These are phyloP conservation scores for Syzygium malaccense DNA, from an alignment of 441 rosid species.

Conservation along the genomic window DNA sequence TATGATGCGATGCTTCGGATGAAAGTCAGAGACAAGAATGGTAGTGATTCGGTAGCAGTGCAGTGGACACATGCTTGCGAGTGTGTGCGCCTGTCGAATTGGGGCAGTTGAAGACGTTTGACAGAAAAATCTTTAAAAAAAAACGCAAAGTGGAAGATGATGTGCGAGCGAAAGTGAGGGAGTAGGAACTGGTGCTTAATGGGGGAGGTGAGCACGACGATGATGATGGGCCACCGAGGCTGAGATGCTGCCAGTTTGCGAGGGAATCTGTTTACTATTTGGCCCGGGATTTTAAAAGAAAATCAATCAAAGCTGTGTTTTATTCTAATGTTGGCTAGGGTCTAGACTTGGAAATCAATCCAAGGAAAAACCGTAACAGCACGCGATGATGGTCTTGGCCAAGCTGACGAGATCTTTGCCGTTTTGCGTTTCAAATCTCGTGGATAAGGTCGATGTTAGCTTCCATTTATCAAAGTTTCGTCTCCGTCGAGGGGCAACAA, in stretches of 20 bases:
- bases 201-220: not conserved
- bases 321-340: not conserved
- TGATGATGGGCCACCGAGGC: not conserved
- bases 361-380: not conserved
- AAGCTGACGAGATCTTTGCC: not conserved
- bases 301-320: not conserved
- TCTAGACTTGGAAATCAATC: not conserved
- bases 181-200: not conserved
- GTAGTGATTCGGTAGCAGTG: not conserved
- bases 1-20: not conserved
- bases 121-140: fast-evolving
- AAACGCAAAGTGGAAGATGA: not conserved
- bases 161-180: not conserved
- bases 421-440: not conserved
- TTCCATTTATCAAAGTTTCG: not conserved
- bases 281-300: not conserved
- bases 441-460: not conserved
- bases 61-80: not conserved
- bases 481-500: not conserved
- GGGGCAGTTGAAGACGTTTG: not conserved
- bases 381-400: not conserved
- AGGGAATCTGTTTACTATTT: not conserved
- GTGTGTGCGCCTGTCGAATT: not conserved
- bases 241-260: not conserved
- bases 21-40: not conserved